Evolutionary conservation across 805 yeast species (phyloP).

Genomic region (Diddensiella caesifluorescens): DNA sequence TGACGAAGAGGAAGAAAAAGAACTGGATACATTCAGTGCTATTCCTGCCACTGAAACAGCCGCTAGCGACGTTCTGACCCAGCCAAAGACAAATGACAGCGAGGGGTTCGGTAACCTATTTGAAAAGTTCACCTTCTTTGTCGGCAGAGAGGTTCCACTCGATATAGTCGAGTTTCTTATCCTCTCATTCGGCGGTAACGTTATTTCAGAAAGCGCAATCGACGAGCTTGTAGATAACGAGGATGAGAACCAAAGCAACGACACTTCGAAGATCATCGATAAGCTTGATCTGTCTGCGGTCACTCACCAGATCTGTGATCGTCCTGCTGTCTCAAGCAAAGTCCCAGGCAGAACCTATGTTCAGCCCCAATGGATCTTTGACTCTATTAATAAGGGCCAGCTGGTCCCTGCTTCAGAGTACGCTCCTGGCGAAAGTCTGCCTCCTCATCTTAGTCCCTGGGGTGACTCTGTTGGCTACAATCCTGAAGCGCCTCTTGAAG

Average conservation of each 20-base stretch:
- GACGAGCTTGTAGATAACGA: constrained; percentile 59
- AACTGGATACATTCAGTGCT: constrained; percentile 68
- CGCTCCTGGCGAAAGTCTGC: constrained; percentile 91
- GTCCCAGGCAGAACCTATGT: constrained; percentile 89
- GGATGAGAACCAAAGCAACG: constrained; percentile 41
- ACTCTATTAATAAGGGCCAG: constrained; percentile 71
- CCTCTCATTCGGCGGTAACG: constrained; percentile 77
- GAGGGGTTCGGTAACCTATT: constrained; percentile 64
- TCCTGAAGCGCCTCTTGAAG: constrained; percentile 59
- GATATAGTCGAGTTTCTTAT: constrained; percentile 86
- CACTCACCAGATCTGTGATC: constrained; percentile 92
- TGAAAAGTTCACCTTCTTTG: constrained; percentile 68
- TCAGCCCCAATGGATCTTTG: constrained; percentile 98
- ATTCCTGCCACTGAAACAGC: constrained; percentile 47
- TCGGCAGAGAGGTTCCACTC: constrained; percentile 93
- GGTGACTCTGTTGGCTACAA: constrained; percentile 90
- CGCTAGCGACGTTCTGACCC: constrained; percentile 45
- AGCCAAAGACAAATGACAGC: constrained; percentile 43
- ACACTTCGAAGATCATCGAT: constrained; percentile 31
- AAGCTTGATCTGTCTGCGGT: constrained; percentile 57
- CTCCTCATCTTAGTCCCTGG: constrained; percentile 99
- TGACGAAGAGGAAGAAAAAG: constrained; percentile 38
- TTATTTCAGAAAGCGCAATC: constrained; percentile 79
- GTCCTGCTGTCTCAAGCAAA: constrained; percentile 73
- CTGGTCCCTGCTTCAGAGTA: constrained; percentile 74